A percentile compares a stretch with the other conserved stretches of the same genome.
These are phyloP conservation scores for Pochonia chlamydosporia DNA, from an alignment of 2,329 filamentous ascomycete species.

Conservation along the genomic window DNA sequence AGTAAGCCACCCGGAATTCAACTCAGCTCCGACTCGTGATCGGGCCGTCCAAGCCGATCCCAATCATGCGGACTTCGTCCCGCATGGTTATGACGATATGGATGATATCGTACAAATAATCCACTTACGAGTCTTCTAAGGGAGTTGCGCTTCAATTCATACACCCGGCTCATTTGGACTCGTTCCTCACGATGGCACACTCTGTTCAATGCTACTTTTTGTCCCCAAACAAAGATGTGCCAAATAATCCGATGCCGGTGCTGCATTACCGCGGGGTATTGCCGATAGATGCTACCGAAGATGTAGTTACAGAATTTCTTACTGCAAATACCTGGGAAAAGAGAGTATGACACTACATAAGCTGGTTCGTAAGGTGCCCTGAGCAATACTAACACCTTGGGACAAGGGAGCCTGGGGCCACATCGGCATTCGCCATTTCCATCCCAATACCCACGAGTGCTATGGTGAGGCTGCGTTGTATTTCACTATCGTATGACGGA, in stretches of 20 bases:
- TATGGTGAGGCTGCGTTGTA: constrained; percentile 11
- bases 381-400: background rate
- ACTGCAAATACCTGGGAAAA: constrained; percentile 17
- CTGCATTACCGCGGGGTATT: constrained; percentile 15
- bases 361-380: background rate
- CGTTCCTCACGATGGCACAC: constrained; percentile 8
- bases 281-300: constrained; percentile 10
- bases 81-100: background rate
- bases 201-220: constrained; percentile 14
- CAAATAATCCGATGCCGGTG: constrained; percentile 16
- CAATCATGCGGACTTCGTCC: background rate
- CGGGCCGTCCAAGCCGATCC: background rate
- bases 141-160: too few species aligned
- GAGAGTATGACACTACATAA: constrained; percentile 3
- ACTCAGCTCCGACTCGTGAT: background rate
- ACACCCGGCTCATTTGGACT: too few species aligned
- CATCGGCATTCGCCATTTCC: constrained; percentile 17
- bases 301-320: constrained; percentile 11
- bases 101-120: too few species aligned
- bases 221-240: constrained; percentile 11
- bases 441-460: constrained; percentile 18
- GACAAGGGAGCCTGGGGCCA: constrained; percentile 15
- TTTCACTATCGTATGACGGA: background rate
- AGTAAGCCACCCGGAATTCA: background rate
- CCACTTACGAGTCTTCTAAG: too few species aligned